Base-by-base conservation (phyloP, 495 filamentous ascomycete genomes). In the Penicillium angulare region DNA sequence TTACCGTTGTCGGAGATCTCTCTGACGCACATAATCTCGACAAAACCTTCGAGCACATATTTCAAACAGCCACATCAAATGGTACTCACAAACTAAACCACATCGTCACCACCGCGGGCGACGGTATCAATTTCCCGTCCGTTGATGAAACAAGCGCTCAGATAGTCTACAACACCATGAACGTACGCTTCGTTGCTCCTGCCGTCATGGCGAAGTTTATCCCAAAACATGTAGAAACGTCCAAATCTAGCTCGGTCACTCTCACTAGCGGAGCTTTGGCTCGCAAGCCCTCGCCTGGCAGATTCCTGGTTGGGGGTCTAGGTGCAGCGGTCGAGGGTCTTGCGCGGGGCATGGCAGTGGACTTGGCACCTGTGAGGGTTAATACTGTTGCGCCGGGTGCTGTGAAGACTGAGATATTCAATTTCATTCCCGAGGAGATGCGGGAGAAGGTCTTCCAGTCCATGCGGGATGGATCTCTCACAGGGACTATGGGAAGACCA, bases 341-440 rank as follows among this genome's bases (percentile, higher is more conserved):
- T 35, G 64, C 63, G 7, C 67, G 77, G 2, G 75, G 72, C 17
- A 62, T 88, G 12, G 84, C 84, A 4, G 51, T 86, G 6, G 84
- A 86, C 49, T 47, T 88, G 33, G 71, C 69, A 50, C 85, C 86
- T 0, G 50, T 86, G 2, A 66, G 86, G 7, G 82, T 86, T n/a
- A 89, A 88, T 57, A 49, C 73, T 2, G 79, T 89, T 0, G 68
- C 67, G 43, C 81, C 83, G 0, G 84, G 84, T 0, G 61, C 64
- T 22, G 78, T 87, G 1, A 51, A 77, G 27, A 89, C 85, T 15
- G 68, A 72, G 49, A 76, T 32, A 76, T 69, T 71, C 57, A 21
- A 24, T 39, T 13, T n/a, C 0, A 18, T 58, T 3, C 55, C 55
- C 3, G 16, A 41, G 34, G 52, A 50, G 20, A n/a, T 27, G 12